Conservation (phyloP, 805 yeast genomes). For the Kluyveromyces dobzhanskii region DNA sequence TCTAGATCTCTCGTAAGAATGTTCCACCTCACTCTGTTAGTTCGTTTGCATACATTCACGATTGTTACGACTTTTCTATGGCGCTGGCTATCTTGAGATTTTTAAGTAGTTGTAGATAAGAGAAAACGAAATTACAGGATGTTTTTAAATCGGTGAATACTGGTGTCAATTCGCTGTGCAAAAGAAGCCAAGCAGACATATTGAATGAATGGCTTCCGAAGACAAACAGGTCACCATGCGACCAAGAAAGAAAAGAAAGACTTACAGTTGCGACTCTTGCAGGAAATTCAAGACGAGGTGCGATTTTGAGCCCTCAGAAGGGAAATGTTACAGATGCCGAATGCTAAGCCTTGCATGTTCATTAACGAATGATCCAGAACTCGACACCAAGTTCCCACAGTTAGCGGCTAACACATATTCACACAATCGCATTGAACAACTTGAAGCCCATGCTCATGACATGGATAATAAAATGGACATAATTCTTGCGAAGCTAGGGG, state of each 20-base stretch:
- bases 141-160: too few relatives aligned
- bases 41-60: too few relatives aligned
- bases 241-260: conserved; percentile 31
- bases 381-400: conserved; percentile 16
- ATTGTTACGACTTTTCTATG: too few relatives aligned
- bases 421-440: conserved; percentile 16
- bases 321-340: conserved; percentile 45
- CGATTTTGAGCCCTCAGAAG: conserved; percentile 36
- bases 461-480: conserved; percentile 17
- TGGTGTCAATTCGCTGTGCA: too few relatives aligned
- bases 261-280: conserved; percentile 42
- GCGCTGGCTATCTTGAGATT: too few relatives aligned
- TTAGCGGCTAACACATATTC: conserved; percentile 8
- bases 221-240: not conserved
- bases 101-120: too few relatives aligned
- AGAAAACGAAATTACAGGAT: too few relatives aligned
- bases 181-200: not conserved
- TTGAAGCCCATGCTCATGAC: conserved; percentile 21
- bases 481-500: conserved; percentile 8
- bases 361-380: conserved; percentile 28
- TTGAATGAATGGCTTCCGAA: not conserved
- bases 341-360: conserved; percentile 43
- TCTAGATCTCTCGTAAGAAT: too few relatives aligned
- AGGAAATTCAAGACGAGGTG: conserved; percentile 52
- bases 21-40: too few relatives aligned